Evolutionary conservation across 148 eudicot species (phyloP).

Genomic region (Rheum nobile): DNA sequence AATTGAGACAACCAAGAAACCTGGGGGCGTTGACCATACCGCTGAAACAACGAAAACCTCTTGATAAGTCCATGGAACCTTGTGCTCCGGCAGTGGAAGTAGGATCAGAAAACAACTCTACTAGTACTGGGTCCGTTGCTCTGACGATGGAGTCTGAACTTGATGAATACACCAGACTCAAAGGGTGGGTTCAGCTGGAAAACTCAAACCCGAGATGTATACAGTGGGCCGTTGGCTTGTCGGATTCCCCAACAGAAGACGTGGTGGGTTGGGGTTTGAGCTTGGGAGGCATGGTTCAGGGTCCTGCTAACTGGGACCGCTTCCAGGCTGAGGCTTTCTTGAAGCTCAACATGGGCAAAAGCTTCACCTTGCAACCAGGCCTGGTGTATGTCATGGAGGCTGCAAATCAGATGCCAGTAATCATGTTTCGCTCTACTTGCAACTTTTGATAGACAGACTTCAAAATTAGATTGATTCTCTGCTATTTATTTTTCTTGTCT

Average conservation of each 20-base stretch:
- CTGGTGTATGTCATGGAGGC: conserved; percentile 53
- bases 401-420: conserved; percentile 45
- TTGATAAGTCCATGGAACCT: conserved; percentile 25
- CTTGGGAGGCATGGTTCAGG: conserved; percentile 49
- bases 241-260: conserved; percentile 57
- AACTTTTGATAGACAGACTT: conserved; percentile 30
- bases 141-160: conserved; percentile 60
- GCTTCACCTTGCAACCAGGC: conserved; percentile 53
- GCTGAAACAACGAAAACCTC: conserved; percentile 16
- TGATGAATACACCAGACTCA: conserved; percentile 58
- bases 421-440: conserved; percentile 62
- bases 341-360: conserved; percentile 50
- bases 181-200: conserved; percentile 73
- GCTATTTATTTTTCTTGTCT: not conserved
- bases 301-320: conserved; percentile 44
- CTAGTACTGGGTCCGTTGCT: conserved; percentile 49
- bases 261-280: conserved; percentile 91
- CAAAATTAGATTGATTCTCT: not conserved
- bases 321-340: conserved; percentile 66
- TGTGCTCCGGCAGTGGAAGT: conserved; percentile 15
- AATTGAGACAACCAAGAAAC: conserved; percentile 20
- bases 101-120: conserved; percentile 7
- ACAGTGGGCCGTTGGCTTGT: conserved; percentile 68
- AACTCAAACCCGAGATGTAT: conserved; percentile 30
- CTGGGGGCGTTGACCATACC: conserved; percentile 51